Conservation (phyloP, 495 filamentous ascomycete genomes). For the Hypomontagnella submonticulosa region DNA sequence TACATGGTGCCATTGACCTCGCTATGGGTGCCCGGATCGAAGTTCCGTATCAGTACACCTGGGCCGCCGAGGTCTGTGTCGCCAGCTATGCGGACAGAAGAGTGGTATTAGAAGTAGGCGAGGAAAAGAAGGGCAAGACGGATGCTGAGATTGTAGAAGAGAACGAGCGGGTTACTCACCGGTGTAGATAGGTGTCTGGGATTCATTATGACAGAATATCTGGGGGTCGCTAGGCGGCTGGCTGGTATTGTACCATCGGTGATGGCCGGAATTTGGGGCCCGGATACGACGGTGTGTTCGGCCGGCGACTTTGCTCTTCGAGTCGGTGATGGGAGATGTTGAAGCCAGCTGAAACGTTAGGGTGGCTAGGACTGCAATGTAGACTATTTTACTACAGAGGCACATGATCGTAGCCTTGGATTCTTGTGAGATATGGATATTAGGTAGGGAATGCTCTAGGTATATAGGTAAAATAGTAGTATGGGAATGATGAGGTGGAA, state of each 20-base stretch:
- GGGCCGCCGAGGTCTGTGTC: constrained; percentile 30
- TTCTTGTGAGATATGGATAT: not conserved
- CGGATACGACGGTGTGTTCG: constrained; percentile 9
- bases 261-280: not conserved
- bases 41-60: constrained; percentile 31
- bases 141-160: not conserved
- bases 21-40: constrained; percentile 29
- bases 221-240: constrained; percentile 18
- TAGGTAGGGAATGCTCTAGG: constrained; percentile 1
- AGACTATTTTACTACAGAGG: not conserved
- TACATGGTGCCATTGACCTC: constrained; percentile 28
- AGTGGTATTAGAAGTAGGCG: constrained; percentile 1
- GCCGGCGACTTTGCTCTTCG: not conserved
- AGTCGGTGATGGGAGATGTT: not conserved
- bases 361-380: not conserved
- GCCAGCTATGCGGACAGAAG: constrained; percentile 3
- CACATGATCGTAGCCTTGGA: constrained; percentile 20
- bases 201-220: constrained; percentile 31
- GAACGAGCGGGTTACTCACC: constrained; percentile 6
- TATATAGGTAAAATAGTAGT: not conserved
- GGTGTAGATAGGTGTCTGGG: constrained; percentile 28
- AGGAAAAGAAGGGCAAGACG: not conserved
- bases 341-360: not conserved
- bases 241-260: constrained; percentile 19
- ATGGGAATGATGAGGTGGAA: not conserved